Evolutionary conservation across 495 filamentous ascomycete species (phyloP).

Genomic region (Talaromyces adpressus): DNA sequence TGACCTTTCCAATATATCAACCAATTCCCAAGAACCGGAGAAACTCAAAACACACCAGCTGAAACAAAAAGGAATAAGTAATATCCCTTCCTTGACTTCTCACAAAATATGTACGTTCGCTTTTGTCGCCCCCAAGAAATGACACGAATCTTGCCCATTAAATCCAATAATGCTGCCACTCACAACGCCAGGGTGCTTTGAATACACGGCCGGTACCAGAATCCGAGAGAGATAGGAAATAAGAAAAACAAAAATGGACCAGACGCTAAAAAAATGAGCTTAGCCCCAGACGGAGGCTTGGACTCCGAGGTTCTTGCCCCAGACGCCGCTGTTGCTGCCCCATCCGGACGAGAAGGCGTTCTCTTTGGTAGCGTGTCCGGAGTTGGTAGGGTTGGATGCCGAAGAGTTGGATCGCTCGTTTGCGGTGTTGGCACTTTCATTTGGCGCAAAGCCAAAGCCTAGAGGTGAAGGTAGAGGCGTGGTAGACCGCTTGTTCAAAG

Average conservation of each 20-base stretch:
- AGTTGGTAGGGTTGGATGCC: constrained; percentile 49
- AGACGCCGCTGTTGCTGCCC: constrained; percentile 65
- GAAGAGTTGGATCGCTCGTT: constrained; percentile 58
- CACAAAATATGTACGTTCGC: constrained; percentile 11
- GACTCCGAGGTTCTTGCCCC: constrained; percentile 68
- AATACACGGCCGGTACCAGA: constrained; percentile 7
- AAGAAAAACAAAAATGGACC: constrained; percentile 9
- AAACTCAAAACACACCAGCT: background rate
- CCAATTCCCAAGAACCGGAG: constrained; percentile 1
- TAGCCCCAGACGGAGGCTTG: constrained; percentile 77
- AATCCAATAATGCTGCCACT: constrained; percentile 5
- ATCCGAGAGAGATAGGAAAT: constrained; percentile 7
- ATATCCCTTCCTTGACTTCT: constrained; percentile 13
- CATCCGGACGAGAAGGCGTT: constrained; percentile 54
- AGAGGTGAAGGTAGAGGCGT: constrained; percentile 87
- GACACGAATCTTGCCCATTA: constrained; percentile 12
- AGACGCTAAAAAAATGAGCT: constrained; percentile 10
- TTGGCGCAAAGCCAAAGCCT: constrained; percentile 60
- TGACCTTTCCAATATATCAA: background rate
- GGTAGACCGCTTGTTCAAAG: constrained; percentile 76
- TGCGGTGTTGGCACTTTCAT: constrained; percentile 36
- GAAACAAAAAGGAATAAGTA: constrained; percentile 8
- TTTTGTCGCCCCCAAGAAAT: constrained; percentile 15
- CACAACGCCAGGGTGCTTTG: constrained; percentile 16
- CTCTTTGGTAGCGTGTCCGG: constrained; percentile 20